A percentile compares a stretch with the other conserved stretches of the same genome.
Evolutionary conservation across 2,329 filamentous ascomycete genomes (phyloP).

Genomic region (Trichoderma atrobrunneum): DNA sequence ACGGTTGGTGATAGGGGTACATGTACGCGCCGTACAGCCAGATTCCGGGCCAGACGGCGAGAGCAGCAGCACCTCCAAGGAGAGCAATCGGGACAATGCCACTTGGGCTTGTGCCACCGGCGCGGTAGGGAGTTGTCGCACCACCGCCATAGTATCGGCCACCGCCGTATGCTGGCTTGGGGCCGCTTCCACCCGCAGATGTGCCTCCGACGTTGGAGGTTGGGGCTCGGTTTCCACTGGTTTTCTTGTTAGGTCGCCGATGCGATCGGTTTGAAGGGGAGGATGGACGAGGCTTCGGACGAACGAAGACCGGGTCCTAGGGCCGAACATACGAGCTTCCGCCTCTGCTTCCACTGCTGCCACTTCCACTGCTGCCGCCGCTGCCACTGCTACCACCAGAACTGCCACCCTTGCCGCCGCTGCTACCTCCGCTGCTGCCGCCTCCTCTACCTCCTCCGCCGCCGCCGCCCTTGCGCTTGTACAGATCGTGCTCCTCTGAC

Average conservation of each 20-base stretch:
- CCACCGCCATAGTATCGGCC: constrained; percentile 68
- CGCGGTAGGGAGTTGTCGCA: constrained; percentile 55
- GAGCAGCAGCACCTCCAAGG: constrained; percentile 41
- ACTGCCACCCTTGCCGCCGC: constrained; percentile 23
- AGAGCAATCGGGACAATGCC: constrained; percentile 53
- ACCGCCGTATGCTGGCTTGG: constrained; percentile 56
- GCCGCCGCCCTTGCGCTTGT: constrained; percentile 61
- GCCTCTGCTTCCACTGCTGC: constrained; percentile 23
- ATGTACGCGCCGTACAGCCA: constrained; percentile 64
- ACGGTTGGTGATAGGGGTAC: constrained; percentile 47
- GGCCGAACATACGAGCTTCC: constrained; percentile 22
- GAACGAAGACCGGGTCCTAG: neutral
- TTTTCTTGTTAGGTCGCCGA: constrained; percentile 25
- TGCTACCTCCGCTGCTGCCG: constrained; percentile 29
- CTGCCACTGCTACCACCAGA: constrained; percentile 18
- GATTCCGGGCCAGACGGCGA: constrained; percentile 61
- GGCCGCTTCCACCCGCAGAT: constrained; percentile 58
- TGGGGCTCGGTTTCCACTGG: constrained; percentile 27
- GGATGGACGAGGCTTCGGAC: neutral
- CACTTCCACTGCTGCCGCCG: constrained; percentile 12
- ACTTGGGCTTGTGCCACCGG: constrained; percentile 49
- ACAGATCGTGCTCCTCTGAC: constrained; percentile 45
- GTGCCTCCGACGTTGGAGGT: constrained; percentile 46
- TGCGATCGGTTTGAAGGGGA: neutral
- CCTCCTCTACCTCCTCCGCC: constrained; percentile 49